Percentiles rank a stretch among this genome's conserved stretches.
Conservation (phyloP, 306 rosid species). For the Rosa chinensis region DNA sequence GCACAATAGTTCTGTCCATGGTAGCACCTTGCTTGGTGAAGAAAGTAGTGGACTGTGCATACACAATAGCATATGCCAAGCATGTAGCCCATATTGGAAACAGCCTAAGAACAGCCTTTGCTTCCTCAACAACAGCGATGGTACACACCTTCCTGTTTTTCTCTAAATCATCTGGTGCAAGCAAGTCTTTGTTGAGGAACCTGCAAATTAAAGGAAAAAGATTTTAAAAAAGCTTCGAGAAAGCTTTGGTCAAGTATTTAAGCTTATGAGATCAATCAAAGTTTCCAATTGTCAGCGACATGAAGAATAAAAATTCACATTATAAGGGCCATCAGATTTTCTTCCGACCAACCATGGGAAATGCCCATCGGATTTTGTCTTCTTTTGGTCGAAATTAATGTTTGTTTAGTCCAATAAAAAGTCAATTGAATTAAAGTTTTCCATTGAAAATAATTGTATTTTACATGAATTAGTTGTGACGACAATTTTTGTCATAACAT, state of each 20-base stretch:
- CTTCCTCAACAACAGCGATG: slow-evolving; percentile 44
- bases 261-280: background rate
- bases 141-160: slow-evolving; percentile 23
- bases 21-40: slow-evolving; percentile 58
- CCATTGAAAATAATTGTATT: no score
- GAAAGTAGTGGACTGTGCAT: slow-evolving; percentile 47
- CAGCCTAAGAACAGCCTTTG: slow-evolving; percentile 43
- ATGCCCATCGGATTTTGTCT: no score
- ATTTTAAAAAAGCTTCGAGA: background rate
- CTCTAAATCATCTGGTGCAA: slow-evolving; percentile 24
- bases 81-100: slow-evolving; percentile 48
- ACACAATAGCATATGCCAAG: slow-evolving; percentile 41
- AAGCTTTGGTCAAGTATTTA: background rate
- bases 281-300: background rate
- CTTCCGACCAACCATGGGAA: no score
- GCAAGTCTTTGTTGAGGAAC: slow-evolving; percentile 48
- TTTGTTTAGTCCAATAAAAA: no score
- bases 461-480: no score
- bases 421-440: no score
- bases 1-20: slow-evolving; percentile 47
- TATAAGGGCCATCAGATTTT: background rate
- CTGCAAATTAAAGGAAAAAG: slow-evolving; percentile 12
- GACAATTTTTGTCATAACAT: no score
- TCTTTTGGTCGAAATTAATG: no score
- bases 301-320: background rate